These are phyloP conservation scores for Ricinus communis DNA, from an alignment of 345 rosid species.

Conservation along the genomic window DNA sequence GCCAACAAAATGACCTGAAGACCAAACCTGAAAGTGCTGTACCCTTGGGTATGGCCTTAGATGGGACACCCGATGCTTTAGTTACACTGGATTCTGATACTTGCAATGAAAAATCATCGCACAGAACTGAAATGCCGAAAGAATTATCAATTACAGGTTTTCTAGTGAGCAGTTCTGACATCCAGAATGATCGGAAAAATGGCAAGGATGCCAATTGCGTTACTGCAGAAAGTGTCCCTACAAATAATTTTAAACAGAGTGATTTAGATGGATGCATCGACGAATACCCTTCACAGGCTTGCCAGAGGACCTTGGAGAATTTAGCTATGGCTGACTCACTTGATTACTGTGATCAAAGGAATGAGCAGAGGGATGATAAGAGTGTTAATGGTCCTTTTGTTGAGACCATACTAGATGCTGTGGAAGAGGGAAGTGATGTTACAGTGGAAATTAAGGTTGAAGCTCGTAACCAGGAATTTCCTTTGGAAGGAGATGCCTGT, in stretches of 20 bases:
- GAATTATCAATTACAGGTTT: conserved; percentile 18
- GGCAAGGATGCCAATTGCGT: conserved; percentile 24
- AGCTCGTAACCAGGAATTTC: conserved; percentile 21
- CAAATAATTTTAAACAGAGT: conserved; percentile 18
- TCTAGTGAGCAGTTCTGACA: conserved; percentile 17
- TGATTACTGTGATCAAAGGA: conserved; percentile 23
- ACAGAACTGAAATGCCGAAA: conserved; percentile 17
- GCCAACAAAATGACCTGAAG: conserved; percentile 1
- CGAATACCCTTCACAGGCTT: conserved; percentile 19
- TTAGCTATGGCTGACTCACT: conserved; percentile 23
- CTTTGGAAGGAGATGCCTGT: conserved; percentile 25
- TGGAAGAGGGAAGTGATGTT: conserved; percentile 36
- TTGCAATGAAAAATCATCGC: conserved; percentile 24
- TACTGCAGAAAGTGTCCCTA: conserved; percentile 24
- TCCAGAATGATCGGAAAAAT: conserved; percentile 10
- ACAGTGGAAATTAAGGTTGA: conserved; percentile 35
- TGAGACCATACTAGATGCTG: conserved; percentile 19
- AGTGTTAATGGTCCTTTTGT: conserved; percentile 18
- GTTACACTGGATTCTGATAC: conserved; percentile 25
- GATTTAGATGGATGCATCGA: conserved; percentile 10
- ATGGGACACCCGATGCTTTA: conserved; percentile 23
- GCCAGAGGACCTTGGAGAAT: conserved; percentile 25
- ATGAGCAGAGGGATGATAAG: conserved; percentile 22
- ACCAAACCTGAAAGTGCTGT: conserved; percentile 9
- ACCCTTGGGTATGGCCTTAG: neutral